Evolutionary conservation across 805 yeast species (phyloP).

Genomic region (Spathaspora hagerdaliae): DNA sequence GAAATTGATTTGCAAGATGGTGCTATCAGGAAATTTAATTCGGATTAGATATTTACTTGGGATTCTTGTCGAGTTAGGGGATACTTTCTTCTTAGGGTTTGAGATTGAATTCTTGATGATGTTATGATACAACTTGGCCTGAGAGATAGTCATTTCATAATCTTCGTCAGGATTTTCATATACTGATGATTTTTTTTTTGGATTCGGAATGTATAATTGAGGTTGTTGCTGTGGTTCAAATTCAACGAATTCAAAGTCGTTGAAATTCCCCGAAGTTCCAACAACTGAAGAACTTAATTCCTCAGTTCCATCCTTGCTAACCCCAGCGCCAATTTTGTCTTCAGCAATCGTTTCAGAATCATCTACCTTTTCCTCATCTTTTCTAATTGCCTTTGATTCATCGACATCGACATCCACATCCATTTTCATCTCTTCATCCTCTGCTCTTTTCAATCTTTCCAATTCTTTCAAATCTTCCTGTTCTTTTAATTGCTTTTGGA

Average conservation of each 20-base stretch:
- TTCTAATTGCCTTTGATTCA: too few relatives aligned
- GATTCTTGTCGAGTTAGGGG: not conserved
- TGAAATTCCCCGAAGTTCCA: too few relatives aligned
- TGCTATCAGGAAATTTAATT: conserved; percentile 36
- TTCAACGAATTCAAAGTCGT: not conserved
- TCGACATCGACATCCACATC: not conserved
- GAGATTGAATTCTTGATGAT: conserved; percentile 23
- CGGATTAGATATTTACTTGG: conserved; percentile 30
- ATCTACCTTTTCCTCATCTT: not conserved
- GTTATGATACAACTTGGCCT: conserved; percentile 35
- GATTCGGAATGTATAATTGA: conserved; percentile 16
- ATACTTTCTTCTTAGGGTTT: conserved; percentile 11
- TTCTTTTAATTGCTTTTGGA: conserved; percentile 7
- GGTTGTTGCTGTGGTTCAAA: conserved; percentile 13
- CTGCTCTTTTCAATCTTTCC: not conserved
- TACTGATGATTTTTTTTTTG: conserved; percentile 1
- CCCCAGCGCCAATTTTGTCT: not conserved
- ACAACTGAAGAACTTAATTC: too few relatives aligned
- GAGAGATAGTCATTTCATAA: conserved; percentile 35
- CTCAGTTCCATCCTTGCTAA: too few relatives aligned
- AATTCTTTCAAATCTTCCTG: conserved; percentile 7
- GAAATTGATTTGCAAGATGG: conserved; percentile 32
- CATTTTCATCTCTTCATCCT: not conserved
- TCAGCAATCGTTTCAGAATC: not conserved
- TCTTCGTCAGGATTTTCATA: conserved; percentile 43